Evolutionary conservation across 805 yeast genomes (phyloP).

Genomic region (Hanseniaspora taiwanica): DNA sequence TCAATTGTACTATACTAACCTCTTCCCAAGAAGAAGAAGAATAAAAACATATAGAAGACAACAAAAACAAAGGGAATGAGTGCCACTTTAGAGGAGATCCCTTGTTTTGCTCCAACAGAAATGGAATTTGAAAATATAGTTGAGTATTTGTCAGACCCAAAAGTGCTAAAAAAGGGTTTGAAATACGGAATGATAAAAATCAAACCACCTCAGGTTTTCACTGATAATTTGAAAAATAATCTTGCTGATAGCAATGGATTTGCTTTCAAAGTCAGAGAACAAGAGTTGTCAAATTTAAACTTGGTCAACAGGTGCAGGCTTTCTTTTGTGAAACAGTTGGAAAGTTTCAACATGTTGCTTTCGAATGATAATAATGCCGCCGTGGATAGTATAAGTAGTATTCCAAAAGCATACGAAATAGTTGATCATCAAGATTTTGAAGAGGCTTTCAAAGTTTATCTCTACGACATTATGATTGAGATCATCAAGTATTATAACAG

Average conservation of each 20-base stretch:
- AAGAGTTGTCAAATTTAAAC: constrained; percentile 50
- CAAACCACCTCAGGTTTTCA: constrained; percentile 41
- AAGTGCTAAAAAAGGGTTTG: constrained; percentile 32
- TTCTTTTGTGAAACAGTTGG: constrained; percentile 48
- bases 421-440: no score
- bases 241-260: constrained; percentile 32
- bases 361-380: no score
- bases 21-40: no score
- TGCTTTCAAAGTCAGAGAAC: constrained; percentile 56
- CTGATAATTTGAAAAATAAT: not conserved
- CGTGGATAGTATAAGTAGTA: no score
- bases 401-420: no score
- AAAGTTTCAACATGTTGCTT: constrained; percentile 45
- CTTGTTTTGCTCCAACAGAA: constrained; percentile 41
- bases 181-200: constrained; percentile 66
- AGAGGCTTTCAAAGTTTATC: constrained; percentile 12
- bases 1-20: no score
- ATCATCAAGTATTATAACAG: constrained; percentile 16
- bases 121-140: constrained; percentile 54
- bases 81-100: constrained; percentile 24
- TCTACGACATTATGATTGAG: constrained; percentile 29
- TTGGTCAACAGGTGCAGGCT: constrained; percentile 47
- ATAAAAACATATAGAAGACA: not conserved
- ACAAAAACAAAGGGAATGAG: not conserved
- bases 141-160: constrained; percentile 41